Percentiles rank a stretch among this genome's conserved stretches.
Evolutionary conservation across 108 stramenopile genomes (phyloP).

Genomic region (Fragilaria crotonensis): DNA sequence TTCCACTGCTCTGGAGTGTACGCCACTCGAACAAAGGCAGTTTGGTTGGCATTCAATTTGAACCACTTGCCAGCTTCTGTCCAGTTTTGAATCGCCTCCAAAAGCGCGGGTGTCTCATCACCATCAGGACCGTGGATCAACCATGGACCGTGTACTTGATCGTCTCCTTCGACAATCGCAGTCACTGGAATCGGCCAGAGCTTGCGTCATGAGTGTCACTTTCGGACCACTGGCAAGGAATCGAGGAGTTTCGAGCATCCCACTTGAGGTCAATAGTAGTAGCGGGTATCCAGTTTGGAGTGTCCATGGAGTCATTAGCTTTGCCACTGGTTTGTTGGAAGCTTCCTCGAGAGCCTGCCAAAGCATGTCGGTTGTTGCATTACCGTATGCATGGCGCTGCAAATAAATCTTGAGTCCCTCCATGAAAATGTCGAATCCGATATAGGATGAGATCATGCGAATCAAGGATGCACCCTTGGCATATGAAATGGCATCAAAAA

Average conservation of each 20-base stretch:
- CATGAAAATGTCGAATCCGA: slow-evolving; percentile 30
- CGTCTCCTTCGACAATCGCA: slow-evolving; percentile 10
- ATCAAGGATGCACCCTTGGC: slow-evolving; percentile 52
- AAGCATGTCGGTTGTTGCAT: slow-evolving; percentile 24
- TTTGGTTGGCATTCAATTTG: slow-evolving; percentile 11
- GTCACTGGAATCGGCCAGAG: slow-evolving; percentile 17
- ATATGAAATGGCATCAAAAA: slow-evolving; percentile 73
- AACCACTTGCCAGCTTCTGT: slow-evolving; percentile 5
- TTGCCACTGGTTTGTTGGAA: slow-evolving; percentile 22
- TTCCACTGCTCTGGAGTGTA: not conserved
- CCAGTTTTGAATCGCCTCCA: slow-evolving; percentile 3
- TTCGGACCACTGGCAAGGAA: not conserved
- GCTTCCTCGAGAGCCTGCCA: slow-evolving; percentile 48
- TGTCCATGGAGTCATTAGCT: slow-evolving; percentile 30
- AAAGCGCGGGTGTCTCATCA: not conserved
- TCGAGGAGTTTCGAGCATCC: not conserved
- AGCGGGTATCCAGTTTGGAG: slow-evolving; percentile 43
- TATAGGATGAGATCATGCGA: slow-evolving; percentile 25
- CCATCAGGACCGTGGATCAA: slow-evolving; percentile 6
- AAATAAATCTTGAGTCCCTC: slow-evolving; percentile 29
- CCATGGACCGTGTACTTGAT: slow-evolving; percentile 7
- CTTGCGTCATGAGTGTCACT: not conserved
- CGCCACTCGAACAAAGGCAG: slow-evolving; percentile 5
- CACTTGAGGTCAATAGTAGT: slow-evolving; percentile 25
- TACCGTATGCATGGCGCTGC: slow-evolving; percentile 15